Conservation (phyloP, 2,329 filamentous ascomycete species). For the Aspergillus puulaauensis region DNA sequence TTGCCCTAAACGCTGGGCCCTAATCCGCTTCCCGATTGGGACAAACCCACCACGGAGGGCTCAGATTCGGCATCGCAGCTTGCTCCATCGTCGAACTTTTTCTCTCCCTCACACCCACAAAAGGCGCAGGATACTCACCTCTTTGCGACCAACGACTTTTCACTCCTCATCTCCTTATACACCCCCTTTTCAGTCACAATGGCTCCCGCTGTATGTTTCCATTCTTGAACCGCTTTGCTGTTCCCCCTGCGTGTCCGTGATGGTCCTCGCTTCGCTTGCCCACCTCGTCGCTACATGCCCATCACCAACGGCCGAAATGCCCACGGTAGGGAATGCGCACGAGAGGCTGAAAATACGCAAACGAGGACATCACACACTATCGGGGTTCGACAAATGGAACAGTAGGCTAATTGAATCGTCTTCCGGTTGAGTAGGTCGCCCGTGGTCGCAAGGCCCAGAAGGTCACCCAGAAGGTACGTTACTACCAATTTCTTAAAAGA, state of each 20-base stretch:
- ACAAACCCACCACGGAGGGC: conserved; percentile 23
- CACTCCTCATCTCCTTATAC: conserved; percentile 29
- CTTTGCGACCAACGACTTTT: conserved; percentile 65
- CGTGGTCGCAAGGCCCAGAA: conserved; percentile 49
- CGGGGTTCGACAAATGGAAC: conserved; percentile 51
- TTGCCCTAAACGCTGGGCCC: background rate
- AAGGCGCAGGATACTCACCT: conserved; percentile 85
- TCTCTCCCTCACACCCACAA: conserved; percentile 23
- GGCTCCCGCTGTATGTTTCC: conserved; percentile 83
- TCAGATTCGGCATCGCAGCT: conserved; percentile 18
- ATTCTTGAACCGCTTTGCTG: conserved; percentile 80
- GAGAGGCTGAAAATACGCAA: background rate
- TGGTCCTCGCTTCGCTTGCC: conserved; percentile 21
- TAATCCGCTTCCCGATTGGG: conserved; percentile 18
- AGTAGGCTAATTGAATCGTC: conserved; percentile 87
- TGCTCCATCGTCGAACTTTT: conserved; percentile 22
- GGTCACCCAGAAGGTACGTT: conserved; percentile 49
- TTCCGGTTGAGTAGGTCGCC: conserved; percentile 38
- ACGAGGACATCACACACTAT: conserved; percentile 2
- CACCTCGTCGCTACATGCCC: background rate
- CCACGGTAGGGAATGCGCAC: background rate
- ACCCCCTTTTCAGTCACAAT: conserved; percentile 60
- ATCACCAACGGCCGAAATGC: background rate
- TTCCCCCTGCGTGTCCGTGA: conserved; percentile 57
- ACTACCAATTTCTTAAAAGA: background rate